These are phyloP conservation scores for Citrus cavaleriei DNA, from an alignment of 345 rosid species.

Conservation along the genomic window DNA sequence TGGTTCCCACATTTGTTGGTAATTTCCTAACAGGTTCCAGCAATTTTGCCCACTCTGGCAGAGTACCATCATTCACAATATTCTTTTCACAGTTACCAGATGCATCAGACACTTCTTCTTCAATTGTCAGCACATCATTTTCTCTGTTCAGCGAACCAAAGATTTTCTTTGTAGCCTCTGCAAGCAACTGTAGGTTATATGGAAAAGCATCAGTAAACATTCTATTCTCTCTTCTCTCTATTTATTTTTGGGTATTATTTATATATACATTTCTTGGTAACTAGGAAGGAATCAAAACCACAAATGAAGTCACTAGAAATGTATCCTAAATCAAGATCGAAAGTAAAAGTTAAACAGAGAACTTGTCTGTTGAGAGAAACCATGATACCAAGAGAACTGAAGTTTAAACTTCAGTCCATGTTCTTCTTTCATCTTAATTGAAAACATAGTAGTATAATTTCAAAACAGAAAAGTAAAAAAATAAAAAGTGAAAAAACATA, in stretches of 20 bases:
- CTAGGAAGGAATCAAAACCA: no score
- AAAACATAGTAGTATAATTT: neutral
- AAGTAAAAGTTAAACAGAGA: no score
- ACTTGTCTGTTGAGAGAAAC: no score
- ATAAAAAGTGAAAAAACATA: neutral
- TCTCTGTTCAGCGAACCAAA: constrained; percentile 58
- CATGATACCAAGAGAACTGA: neutral
- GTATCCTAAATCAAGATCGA: no score
- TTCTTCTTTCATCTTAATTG: neutral
- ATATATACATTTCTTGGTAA: no score
- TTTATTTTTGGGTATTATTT: neutral
- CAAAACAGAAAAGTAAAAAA: neutral
- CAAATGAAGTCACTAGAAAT: no score
- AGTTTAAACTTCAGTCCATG: neutral
- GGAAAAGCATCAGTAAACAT: constrained; percentile 15
- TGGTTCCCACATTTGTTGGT: constrained; percentile 98
- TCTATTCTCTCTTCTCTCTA: neutral
- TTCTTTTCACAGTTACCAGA: constrained; percentile 46
- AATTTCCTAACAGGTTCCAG: constrained; percentile 90
- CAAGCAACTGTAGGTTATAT: constrained; percentile 78
- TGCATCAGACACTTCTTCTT: constrained; percentile 60
- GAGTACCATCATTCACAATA: constrained; percentile 40
- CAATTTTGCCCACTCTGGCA: constrained; percentile 85
- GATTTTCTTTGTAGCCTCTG: constrained; percentile 81
- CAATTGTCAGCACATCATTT: constrained; percentile 55